Percentiles rank a stretch among this genome's conserved stretches.
Conservation (phyloP, 495 filamentous ascomycete genomes). For the Hypoxylon perforatum region DNA sequence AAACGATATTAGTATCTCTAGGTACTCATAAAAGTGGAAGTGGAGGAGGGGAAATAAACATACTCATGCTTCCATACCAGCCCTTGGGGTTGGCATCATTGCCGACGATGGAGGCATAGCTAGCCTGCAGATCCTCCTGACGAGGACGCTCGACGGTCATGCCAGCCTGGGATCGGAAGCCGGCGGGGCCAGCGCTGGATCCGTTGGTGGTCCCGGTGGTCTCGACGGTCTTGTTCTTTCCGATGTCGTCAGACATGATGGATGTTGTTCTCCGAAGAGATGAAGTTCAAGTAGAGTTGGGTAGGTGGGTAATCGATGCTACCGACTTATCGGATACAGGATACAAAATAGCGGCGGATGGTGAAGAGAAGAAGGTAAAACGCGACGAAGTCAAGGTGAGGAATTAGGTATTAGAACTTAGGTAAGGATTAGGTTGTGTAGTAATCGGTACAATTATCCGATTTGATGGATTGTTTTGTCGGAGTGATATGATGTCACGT, state of each 20-base stretch:
- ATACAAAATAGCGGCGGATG: too few species aligned
- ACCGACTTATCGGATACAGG: too few species aligned
- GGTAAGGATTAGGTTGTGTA: too few species aligned
- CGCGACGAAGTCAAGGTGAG: too few species aligned
- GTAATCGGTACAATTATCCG: too few species aligned
- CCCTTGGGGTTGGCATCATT: slow-evolving; percentile 79
- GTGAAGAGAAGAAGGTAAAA: too few species aligned
- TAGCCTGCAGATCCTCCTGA: slow-evolving; percentile 85
- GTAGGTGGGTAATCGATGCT: too few species aligned
- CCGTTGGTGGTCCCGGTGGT: slow-evolving; percentile 39
- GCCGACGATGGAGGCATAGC: slow-evolving; percentile 82
- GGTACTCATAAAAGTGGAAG: background rate
- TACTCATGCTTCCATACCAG: slow-evolving; percentile 93
- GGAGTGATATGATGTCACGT: slow-evolving; percentile 24
- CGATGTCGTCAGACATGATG: slow-evolving; percentile 31
- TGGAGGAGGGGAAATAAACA: slow-evolving; percentile 41
- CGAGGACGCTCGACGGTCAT: slow-evolving; percentile 86
- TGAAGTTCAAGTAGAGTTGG: background rate
- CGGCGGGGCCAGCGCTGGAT: slow-evolving; percentile 27
- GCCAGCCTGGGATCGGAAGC: slow-evolving; percentile 58
- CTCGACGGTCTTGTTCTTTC: slow-evolving; percentile 31
- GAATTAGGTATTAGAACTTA: too few species aligned
- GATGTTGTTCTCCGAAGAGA: background rate
- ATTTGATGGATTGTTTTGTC: background rate
- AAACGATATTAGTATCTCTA: slow-evolving; percentile 8